Evolutionary conservation across 1,139 yeast genomes (phyloP).

Genomic region (Kodamaea sp.): DNA sequence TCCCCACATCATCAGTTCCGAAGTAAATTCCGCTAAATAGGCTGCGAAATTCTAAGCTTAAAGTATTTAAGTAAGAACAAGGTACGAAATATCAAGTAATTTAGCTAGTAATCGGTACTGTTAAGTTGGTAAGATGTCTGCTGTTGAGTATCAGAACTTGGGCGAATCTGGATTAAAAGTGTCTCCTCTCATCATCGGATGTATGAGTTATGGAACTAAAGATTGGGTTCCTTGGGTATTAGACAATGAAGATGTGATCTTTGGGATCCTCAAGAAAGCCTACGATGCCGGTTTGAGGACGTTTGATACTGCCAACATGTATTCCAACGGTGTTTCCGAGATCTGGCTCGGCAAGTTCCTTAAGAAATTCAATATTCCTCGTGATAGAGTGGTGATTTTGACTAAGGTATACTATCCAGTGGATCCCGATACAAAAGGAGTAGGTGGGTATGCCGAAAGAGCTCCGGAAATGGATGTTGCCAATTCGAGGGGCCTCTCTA

Average conservation of each 20-base stretch:
- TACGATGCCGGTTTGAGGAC: constrained; percentile 55
- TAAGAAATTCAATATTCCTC: constrained; percentile 39
- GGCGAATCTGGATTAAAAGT: constrained; percentile 56
- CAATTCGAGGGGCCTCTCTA: constrained; percentile 17
- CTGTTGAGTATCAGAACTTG: constrained; percentile 20
- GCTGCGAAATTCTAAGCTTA: too few species aligned
- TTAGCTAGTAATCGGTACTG: too few species aligned
- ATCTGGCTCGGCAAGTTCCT: constrained; percentile 43
- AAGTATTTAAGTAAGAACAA: too few species aligned
- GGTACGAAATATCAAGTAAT: too few species aligned
- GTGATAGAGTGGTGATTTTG: constrained; percentile 49
- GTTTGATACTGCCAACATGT: constrained; percentile 53
- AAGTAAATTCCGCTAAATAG: too few species aligned
- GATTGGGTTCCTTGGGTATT: constrained; percentile 51
- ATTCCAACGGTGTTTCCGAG: constrained; percentile 49
- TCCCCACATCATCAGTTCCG: too few species aligned
- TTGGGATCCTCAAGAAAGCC: constrained; percentile 45
- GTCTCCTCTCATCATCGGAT: constrained; percentile 55
- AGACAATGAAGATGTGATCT: constrained; percentile 32
- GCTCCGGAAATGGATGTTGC: constrained; percentile 6
- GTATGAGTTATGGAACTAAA: constrained; percentile 57
- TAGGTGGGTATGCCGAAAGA: constrained; percentile 6
- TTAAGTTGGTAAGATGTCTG: too few species aligned
- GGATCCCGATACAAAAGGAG: constrained; percentile 7
- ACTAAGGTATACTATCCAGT: constrained; percentile 30